These are phyloP conservation scores for Nitzschia sp. DNA, from an alignment of 108 stramenopile genomes.

Conservation along the genomic window DNA sequence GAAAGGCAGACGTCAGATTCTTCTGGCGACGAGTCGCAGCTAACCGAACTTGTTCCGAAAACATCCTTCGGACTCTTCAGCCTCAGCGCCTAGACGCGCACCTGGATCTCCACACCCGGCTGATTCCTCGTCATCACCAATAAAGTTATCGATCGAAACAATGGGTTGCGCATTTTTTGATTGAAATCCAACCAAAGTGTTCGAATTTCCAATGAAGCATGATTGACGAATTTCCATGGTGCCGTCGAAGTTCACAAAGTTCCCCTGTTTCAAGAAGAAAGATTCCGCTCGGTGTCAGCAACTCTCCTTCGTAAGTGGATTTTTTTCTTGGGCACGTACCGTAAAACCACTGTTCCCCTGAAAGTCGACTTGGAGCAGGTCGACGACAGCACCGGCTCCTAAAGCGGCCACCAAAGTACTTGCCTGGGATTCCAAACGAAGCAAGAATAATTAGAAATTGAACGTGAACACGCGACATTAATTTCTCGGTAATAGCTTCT, in stretches of 20 bases:
- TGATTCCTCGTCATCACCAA: not conserved
- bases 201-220: slow-evolving; percentile 5
- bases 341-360: not conserved
- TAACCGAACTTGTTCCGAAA: slow-evolving; percentile 1
- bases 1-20: slow-evolving; percentile 9
- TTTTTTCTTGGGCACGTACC: too few relatives aligned
- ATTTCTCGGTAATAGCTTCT: not conserved
- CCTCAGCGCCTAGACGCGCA: not conserved
- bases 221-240: not conserved
- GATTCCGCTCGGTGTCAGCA: not conserved
- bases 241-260: not conserved
- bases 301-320: too few relatives aligned
- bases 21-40: not conserved
- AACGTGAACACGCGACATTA: too few relatives aligned
- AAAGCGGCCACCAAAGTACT: not conserved
- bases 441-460: too few relatives aligned
- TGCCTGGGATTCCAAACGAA: not conserved
- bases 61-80: not conserved
- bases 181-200: not conserved
- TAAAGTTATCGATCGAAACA: not conserved
- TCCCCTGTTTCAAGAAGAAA: not conserved
- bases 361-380: not conserved
- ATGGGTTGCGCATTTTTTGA: not conserved
- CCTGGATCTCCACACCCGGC: not conserved
- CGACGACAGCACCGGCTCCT: not conserved